These are phyloP conservation scores for Hypomyces rosellus DNA, from an alignment of 2,329 filamentous ascomycete species.

Conservation along the genomic window DNA sequence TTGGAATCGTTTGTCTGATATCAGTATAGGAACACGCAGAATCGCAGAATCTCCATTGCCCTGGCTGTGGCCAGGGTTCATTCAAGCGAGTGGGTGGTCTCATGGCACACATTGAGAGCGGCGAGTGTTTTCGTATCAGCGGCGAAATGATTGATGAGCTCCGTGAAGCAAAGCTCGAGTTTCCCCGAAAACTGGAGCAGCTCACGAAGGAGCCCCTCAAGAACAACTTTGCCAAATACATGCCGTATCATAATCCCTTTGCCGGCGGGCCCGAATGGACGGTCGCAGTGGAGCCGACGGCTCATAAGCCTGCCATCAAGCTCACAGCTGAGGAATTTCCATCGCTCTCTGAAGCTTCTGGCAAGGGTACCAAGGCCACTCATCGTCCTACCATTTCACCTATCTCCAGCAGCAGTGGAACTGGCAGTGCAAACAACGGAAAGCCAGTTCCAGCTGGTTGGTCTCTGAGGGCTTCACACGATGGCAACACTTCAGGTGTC, in stretches of 20 bases:
- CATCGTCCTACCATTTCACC: no score
- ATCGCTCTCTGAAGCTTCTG: no score
- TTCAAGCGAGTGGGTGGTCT: constrained; percentile 34
- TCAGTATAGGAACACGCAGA: constrained; percentile 31
- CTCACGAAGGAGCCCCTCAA: constrained; percentile 23
- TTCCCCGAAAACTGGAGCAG: constrained; percentile 24
- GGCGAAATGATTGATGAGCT: constrained; percentile 25
- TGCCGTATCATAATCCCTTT: constrained; percentile 11
- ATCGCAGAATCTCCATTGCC: constrained; percentile 38
- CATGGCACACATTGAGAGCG: constrained; percentile 40
- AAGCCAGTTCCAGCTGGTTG: no score
- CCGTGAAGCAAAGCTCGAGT: constrained; percentile 32
- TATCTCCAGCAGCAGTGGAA: no score
- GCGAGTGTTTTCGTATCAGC: constrained; percentile 32
- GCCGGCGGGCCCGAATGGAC: not conserved
- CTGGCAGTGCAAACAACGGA: no score
- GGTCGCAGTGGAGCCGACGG: not conserved
- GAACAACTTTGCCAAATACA: constrained; percentile 21
- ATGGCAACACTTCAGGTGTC: constrained; percentile 11
- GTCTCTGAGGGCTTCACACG: not conserved
- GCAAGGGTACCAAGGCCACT: no score
- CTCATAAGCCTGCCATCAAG: no score
- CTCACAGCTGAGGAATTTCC: no score
- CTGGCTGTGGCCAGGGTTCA: constrained; percentile 34
- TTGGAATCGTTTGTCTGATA: no score